These are phyloP conservation scores for Helenozyma baotianmanensis DNA, from an alignment of 805 yeast species.

Conservation along the genomic window DNA sequence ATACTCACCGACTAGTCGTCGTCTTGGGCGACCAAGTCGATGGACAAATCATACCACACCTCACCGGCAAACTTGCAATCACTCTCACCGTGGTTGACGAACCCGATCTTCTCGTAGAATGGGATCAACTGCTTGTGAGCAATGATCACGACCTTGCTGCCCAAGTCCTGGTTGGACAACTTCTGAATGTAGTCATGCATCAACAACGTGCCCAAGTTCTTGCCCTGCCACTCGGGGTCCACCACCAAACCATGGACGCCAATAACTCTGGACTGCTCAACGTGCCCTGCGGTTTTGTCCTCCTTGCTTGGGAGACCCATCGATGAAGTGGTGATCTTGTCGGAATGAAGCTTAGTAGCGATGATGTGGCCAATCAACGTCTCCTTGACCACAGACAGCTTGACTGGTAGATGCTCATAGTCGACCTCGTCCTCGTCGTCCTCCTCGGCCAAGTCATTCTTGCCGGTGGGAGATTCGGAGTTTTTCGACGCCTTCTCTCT, in stretches of 20 bases:
- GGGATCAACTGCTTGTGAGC: conserved; percentile 66
- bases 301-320: conserved; percentile 54
- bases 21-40: conserved; percentile 42
- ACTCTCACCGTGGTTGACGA: conserved; percentile 63
- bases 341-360: conserved; percentile 63
- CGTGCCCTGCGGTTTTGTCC: conserved; percentile 51
- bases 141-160: conserved; percentile 68
- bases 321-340: conserved; percentile 48
- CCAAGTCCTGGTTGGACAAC: conserved; percentile 80
- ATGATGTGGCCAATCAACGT: conserved; percentile 74
- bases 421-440: conserved; percentile 26
- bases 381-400: conserved; percentile 52
- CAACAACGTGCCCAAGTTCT: conserved; percentile 76
- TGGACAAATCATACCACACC: conserved; percentile 57
- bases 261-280: conserved; percentile 66
- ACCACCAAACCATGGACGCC: conserved; percentile 83
- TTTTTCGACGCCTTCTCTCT: conserved; percentile 16
- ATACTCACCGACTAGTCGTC: too few species aligned
- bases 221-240: conserved; percentile 72
- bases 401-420: conserved; percentile 39
- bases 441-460: conserved; percentile 8
- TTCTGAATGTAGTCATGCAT: conserved; percentile 89
- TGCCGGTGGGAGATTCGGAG: conserved; percentile 7
- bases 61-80: conserved; percentile 53
- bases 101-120: conserved; percentile 81